Evolutionary conservation across 805 yeast species (phyloP).

Genomic region (Kodamaea restingae): DNA sequence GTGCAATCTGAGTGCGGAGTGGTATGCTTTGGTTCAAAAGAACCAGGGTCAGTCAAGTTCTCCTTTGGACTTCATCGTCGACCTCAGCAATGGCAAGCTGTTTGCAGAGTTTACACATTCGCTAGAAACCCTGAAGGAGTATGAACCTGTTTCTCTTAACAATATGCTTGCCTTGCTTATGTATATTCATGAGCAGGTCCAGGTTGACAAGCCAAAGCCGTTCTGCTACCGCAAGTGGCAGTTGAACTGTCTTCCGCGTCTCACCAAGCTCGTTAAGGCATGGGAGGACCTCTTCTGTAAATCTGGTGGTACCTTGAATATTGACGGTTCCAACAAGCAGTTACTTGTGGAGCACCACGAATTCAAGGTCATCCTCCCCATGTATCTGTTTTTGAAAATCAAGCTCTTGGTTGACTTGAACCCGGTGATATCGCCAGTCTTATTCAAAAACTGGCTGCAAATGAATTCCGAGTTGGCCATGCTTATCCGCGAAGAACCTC

Average conservation of each 20-base stretch:
- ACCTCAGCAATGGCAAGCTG: slow-evolving; percentile 7
- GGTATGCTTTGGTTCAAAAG: slow-evolving; percentile 31
- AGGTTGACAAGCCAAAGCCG: slow-evolving; percentile 30
- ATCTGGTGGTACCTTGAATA: slow-evolving; percentile 59
- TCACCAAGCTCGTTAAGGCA: slow-evolving; percentile 53
- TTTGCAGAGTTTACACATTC: slow-evolving; percentile 12
- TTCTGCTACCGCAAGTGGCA: slow-evolving; percentile 61
- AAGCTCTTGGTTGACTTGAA: slow-evolving; percentile 59
- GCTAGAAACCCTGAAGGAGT: slow-evolving; percentile 15
- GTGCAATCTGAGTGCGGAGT: slow-evolving; percentile 45
- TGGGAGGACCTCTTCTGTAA: slow-evolving; percentile 65
- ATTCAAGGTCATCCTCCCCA: slow-evolving; percentile 61
- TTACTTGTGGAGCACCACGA: slow-evolving; percentile 51
- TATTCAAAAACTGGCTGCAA: slow-evolving; percentile 63
- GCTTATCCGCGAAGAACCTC: slow-evolving; percentile 54
- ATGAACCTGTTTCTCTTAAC: slow-evolving; percentile 40
- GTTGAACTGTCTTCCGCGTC: slow-evolving; percentile 53
- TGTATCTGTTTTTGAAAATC: slow-evolving; percentile 63
- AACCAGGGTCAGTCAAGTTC: no score
- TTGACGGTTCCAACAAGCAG: slow-evolving; percentile 47
- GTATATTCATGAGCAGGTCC: slow-evolving; percentile 65
- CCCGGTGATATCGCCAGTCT: slow-evolving; percentile 55
- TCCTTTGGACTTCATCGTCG: slow-evolving; percentile 3
- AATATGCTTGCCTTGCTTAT: slow-evolving; percentile 55
- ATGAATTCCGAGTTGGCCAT: slow-evolving; percentile 54